Evolutionary conservation across 148 eudicot genomes (phyloP).

Genomic region (Nepenthes mirabilis): DNA sequence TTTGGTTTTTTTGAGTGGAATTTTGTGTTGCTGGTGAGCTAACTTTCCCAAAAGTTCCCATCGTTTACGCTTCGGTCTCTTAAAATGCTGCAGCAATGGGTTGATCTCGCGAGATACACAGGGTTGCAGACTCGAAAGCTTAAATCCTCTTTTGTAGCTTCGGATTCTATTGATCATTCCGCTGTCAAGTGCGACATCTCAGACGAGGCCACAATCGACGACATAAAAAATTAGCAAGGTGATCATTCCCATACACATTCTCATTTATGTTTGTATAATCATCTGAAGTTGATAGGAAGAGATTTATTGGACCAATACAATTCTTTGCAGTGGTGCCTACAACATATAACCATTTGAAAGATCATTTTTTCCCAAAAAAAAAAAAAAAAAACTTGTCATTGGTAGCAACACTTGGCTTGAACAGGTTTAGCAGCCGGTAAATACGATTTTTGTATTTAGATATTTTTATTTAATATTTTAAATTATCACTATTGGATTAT

Average conservation of each 20-base stretch:
- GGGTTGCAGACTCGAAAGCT: slow-evolving; percentile 62
- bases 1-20: too few species aligned
- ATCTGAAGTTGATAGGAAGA: background rate
- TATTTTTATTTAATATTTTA: too few species aligned
- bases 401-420: too few species aligned
- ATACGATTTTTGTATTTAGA: too few species aligned
- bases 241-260: background rate
- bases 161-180: slow-evolving; percentile 33
- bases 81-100: slow-evolving; percentile 78
- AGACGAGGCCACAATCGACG: slow-evolving; percentile 53
- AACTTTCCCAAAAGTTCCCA: background rate
- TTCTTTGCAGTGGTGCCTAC: too few species aligned
- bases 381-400: too few species aligned
- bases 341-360: too few species aligned
- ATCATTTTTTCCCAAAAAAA: too few species aligned
- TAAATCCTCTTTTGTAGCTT: slow-evolving; percentile 24
- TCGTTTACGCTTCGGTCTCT: slow-evolving; percentile 1
- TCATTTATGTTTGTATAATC: background rate
- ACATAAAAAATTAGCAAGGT: slow-evolving; percentile 38
- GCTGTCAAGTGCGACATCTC: slow-evolving; percentile 33
- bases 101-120: slow-evolving; percentile 82
- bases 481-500: too few species aligned
- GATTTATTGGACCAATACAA: too few species aligned
- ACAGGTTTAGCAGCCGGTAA: too few species aligned
- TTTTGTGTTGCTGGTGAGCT: too few species aligned